These are phyloP conservation scores for Laguncularia racemosa DNA, from an alignment of 345 rosid genomes.

Conservation along the genomic window DNA sequence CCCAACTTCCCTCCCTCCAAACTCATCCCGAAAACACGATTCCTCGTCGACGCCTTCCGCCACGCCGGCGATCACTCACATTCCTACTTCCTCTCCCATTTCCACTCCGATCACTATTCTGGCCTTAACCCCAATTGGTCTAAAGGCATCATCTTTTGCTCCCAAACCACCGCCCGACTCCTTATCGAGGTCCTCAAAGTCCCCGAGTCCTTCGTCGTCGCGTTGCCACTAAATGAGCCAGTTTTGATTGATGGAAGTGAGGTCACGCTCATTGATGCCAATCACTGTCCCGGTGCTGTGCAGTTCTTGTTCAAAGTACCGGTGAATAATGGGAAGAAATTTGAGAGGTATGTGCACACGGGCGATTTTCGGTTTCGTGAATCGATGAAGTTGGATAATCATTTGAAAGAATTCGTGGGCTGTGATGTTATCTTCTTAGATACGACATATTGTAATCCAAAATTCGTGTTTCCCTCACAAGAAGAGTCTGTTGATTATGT, in stretches of 20 bases:
- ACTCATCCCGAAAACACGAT: slow-evolving; percentile 66
- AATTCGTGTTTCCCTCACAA: slow-evolving; percentile 65
- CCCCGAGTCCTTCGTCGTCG: slow-evolving; percentile 38
- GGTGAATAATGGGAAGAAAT: slow-evolving; percentile 10
- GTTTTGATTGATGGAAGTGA: slow-evolving; percentile 57
- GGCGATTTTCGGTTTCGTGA: slow-evolving; percentile 69
- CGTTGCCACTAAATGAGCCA: slow-evolving; percentile 31
- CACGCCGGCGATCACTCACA: slow-evolving; percentile 28
- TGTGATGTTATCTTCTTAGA: slow-evolving; percentile 74
- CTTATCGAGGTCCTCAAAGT: slow-evolving; percentile 44
- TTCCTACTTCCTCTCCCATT: slow-evolving; percentile 84
- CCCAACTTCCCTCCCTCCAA: slow-evolving; percentile 48
- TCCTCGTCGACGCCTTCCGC: slow-evolving; percentile 77
- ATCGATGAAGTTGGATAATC: slow-evolving; percentile 43
- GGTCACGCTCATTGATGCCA: slow-evolving; percentile 61
- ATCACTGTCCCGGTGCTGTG: slow-evolving; percentile 90
- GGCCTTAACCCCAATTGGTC: slow-evolving; percentile 75
- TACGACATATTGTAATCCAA: slow-evolving; percentile 82
- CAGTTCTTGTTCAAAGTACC: slow-evolving; percentile 67
- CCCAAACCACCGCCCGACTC: slow-evolving; percentile 57
- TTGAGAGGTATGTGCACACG: slow-evolving; percentile 63
- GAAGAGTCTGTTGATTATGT: slow-evolving; percentile 69
- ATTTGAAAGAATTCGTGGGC: slow-evolving; percentile 45
- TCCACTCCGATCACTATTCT: slow-evolving; percentile 83
- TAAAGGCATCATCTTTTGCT: slow-evolving; percentile 71